Evolutionary conservation across 495 filamentous ascomycete genomes (phyloP).

Genomic region (Xylaria longipes): DNA sequence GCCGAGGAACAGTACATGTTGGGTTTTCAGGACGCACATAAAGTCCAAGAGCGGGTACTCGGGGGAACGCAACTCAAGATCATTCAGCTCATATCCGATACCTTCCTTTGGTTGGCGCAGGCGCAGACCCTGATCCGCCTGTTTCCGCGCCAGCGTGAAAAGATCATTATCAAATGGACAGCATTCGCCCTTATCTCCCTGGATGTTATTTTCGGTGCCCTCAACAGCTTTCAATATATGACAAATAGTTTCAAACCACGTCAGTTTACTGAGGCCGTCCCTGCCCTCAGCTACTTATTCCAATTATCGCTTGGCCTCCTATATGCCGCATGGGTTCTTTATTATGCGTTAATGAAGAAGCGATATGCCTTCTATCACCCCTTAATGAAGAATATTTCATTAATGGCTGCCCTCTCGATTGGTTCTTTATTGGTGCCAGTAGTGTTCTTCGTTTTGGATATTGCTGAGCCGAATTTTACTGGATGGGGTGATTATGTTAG

Average conservation of each 20-base stretch:
- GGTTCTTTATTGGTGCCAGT: conserved; percentile 84
- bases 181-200: conserved; percentile 91
- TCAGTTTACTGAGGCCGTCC: conserved; percentile 84
- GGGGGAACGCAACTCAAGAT: conserved; percentile 83
- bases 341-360: conserved; percentile 91
- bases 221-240: conserved; percentile 79
- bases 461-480: conserved; percentile 82
- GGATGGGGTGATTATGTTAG: conserved; percentile 97
- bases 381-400: conserved; percentile 87
- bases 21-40: conserved; percentile 73
- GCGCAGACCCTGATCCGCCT: conserved; percentile 94
- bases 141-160: conserved; percentile 95
- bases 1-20: conserved; percentile 78
- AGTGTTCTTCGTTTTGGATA: conserved; percentile 95
- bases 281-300: conserved; percentile 92
- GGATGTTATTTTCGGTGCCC: conserved; percentile 84
- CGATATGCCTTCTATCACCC: conserved; percentile 92
- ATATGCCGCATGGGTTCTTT: conserved; percentile 95
- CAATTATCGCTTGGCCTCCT: conserved; percentile 86
- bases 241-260: conserved; percentile 66
- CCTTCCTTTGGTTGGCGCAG: conserved; percentile 96
- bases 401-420: conserved; percentile 82
- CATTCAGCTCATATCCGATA: conserved; percentile 88
- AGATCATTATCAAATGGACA: conserved; percentile 98
- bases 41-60: conserved; percentile 75